These are phyloP conservation scores for Corymbia citriodora DNA, from an alignment of 441 rosid genomes.

Conservation along the genomic window DNA sequence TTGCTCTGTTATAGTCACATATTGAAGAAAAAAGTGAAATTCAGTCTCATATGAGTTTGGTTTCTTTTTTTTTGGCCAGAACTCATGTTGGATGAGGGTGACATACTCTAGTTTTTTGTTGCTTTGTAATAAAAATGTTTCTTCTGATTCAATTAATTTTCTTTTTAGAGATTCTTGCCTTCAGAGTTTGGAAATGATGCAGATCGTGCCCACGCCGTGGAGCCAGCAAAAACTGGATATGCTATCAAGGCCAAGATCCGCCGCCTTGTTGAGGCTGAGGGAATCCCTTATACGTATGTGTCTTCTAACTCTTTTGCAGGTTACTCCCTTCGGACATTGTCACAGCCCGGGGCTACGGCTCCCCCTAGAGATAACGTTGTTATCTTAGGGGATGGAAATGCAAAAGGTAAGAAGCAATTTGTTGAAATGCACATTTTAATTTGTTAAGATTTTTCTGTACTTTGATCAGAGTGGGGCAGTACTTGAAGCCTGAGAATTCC, in stretches of 20 bases:
- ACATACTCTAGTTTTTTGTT: slow-evolving; percentile 15
- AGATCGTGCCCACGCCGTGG: neutral
- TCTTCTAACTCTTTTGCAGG: neutral
- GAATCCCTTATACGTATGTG: neutral
- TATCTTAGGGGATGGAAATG: neutral
- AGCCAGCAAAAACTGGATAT: neutral
- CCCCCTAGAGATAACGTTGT: neutral
- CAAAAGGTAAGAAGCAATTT: neutral
- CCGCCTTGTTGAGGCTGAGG: neutral
- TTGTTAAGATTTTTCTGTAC: neutral
- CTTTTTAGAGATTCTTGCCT: neutral
- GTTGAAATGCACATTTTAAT: neutral
- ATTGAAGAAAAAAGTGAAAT: neutral
- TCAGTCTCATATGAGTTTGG: neutral
- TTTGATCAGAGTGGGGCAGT: neutral
- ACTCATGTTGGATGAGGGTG: neutral
- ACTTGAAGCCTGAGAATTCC: neutral
- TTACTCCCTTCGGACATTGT: neutral
- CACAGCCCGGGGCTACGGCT: neutral
- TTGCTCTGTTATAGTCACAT: neutral
- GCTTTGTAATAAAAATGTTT: slow-evolving; percentile 53
- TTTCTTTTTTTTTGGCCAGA: neutral
- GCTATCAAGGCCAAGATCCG: neutral
- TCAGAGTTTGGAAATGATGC: neutral
- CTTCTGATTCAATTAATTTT: neutral